Percentiles rank a stretch among this genome's conserved stretches.
phyloP scores from a whole-genome alignment of 257 asterid species.

The Solanum phureja region DNA sequence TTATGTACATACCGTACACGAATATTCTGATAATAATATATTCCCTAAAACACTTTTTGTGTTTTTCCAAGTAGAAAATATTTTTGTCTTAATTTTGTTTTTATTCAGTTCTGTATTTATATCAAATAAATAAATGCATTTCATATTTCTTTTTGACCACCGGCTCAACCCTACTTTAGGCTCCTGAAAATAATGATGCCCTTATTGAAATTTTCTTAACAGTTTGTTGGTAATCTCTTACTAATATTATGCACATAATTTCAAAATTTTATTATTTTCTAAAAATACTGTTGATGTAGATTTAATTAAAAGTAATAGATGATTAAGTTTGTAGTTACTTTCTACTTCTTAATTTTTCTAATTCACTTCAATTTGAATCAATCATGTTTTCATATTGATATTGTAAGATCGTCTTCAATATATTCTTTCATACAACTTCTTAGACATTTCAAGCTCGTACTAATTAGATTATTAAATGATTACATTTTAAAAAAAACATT shows the following conservation, averaged over 20 bases:
- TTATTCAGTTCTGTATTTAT: not conserved
- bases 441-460: not conserved
- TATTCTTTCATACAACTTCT: not conserved
- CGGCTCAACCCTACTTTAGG: not conserved
- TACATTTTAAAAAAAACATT: too few relatives aligned
- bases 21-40: not conserved
- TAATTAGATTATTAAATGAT: too few relatives aligned
- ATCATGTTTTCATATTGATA: not conserved
- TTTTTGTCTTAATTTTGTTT: too few relatives aligned
- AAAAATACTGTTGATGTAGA: too few relatives aligned
- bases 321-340: not conserved
- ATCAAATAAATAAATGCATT: not conserved
- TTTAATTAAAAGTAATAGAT: not conserved
- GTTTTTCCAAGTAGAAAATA: too few relatives aligned
- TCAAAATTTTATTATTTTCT: too few relatives aligned
- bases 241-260: not conserved
- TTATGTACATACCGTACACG: not conserved
- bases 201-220: not conserved
- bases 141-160: not conserved
- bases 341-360: not conserved
- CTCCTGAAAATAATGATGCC: not conserved
- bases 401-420: not conserved
- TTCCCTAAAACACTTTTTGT: too few relatives aligned
- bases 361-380: not conserved
- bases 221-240: not conserved